Evolutionary conservation across 306 rosid genomes (phyloP).

Genomic region (Fagus crenata): DNA sequence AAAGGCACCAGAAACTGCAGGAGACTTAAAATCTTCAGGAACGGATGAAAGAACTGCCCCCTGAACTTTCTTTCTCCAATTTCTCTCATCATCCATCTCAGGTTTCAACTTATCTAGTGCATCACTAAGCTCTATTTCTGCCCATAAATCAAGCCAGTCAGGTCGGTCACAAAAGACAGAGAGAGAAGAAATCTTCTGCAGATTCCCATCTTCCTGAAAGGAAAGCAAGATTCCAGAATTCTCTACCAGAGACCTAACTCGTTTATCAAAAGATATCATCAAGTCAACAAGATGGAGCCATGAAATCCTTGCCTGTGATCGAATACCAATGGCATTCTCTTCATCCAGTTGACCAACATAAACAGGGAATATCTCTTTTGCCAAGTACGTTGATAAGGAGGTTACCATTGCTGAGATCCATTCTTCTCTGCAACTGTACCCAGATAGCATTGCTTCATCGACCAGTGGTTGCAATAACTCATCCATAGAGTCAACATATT

Average conservation of each 20-base stretch:
- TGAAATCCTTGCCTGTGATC: slow-evolving; percentile 59
- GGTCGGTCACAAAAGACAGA: slow-evolving; percentile 84
- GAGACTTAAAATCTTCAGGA: slow-evolving; percentile 76
- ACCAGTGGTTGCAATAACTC: slow-evolving; percentile 90
- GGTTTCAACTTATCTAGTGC: slow-evolving; percentile 60
- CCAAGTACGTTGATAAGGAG: slow-evolving; percentile 79
- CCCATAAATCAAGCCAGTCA: slow-evolving; percentile 97
- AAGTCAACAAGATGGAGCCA: slow-evolving; percentile 89
- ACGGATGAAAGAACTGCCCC: slow-evolving; percentile 45
- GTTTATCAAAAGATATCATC: slow-evolving; percentile 92
- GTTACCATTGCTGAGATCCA: slow-evolving; percentile 89
- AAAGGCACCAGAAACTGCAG: slow-evolving; percentile 60
- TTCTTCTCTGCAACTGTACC: slow-evolving; percentile 95
- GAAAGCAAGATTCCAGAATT: slow-evolving; percentile 66
- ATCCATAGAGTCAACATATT: slow-evolving; percentile 79
- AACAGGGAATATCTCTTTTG: slow-evolving; percentile 79
- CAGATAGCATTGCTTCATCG: slow-evolving; percentile 79
- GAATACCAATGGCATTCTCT: slow-evolving; percentile 44
- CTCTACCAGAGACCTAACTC: slow-evolving; percentile 71
- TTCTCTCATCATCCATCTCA: slow-evolving; percentile 57
- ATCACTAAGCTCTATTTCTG: slow-evolving; percentile 78
- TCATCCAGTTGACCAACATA: slow-evolving; percentile 55
- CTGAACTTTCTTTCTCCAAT: slow-evolving; percentile 73
- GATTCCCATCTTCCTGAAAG: slow-evolving; percentile 57
- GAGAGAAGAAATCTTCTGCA: slow-evolving; percentile 64